Percentiles rank a stretch among this genome's conserved stretches.
Evolutionary conservation across 2,329 filamentous ascomycete species (phyloP).

Genomic region (Paracorniculantispora psalliotae): DNA sequence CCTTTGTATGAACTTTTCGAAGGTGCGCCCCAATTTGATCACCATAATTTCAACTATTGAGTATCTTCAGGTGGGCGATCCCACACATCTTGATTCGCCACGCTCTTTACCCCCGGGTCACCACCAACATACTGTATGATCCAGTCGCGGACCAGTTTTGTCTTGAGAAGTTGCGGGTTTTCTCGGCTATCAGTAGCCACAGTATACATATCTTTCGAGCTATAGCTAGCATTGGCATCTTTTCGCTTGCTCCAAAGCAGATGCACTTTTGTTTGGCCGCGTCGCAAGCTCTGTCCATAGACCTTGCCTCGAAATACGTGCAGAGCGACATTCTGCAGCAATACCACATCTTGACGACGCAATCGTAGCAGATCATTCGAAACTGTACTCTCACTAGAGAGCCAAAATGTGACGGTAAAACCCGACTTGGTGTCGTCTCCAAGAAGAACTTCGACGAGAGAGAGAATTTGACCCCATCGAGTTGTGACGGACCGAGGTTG

Average conservation of each 20-base stretch:
- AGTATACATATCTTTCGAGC: conserved; percentile 40
- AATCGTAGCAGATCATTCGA: conserved; percentile 40
- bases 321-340: conserved; percentile 75
- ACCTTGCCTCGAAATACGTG: conserved; percentile 71
- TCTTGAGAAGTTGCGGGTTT: conserved; percentile 55
- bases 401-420: conserved; percentile 83
- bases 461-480: conserved; percentile 54
- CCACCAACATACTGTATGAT: conserved; percentile 61
- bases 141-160: conserved; percentile 69
- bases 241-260: conserved; percentile 50
- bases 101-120: conserved; percentile 21
- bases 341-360: conserved; percentile 68
- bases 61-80: conserved; percentile 38
- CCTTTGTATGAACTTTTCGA: too few species aligned
- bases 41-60: conserved; percentile 22
- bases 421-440: conserved; percentile 80
- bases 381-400: conserved; percentile 39
- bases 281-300: conserved; percentile 76
- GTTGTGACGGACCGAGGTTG: conserved; percentile 64
- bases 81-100: conserved; percentile 24
- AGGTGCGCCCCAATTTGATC: too few species aligned
- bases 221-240: conserved; percentile 52
- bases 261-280: conserved; percentile 63
- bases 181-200: conserved; percentile 19
- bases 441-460: conserved; percentile 71